phyloP scores from a whole-genome alignment of 1,284 basidiomycete species.

The Sporisorium iseilematis-ciliati region DNA sequence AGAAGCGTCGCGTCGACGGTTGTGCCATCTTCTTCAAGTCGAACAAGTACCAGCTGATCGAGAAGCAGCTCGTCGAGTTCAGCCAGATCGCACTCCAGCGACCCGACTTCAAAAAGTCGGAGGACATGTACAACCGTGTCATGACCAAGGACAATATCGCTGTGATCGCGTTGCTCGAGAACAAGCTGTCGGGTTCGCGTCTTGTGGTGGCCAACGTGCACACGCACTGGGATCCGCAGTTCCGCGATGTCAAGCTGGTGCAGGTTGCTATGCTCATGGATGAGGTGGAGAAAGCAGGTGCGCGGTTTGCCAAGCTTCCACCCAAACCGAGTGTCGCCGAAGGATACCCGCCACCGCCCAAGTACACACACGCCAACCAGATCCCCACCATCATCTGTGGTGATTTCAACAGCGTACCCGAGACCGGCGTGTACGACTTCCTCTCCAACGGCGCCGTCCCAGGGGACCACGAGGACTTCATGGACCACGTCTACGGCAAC shows the following conservation, averaged over 20 bases:
- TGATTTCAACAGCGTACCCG: conserved; percentile 91
- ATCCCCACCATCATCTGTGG: conserved; percentile 93
- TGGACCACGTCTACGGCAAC: conserved; percentile 88
- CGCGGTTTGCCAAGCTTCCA: conserved; percentile 85
- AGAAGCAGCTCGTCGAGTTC: conserved; percentile 95
- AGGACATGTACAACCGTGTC: conserved; percentile 99
- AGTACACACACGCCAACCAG: conserved; percentile 84
- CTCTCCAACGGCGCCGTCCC: conserved; percentile 77
- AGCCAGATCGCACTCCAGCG: conserved; percentile 92
- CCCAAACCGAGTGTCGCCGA: conserved; percentile 73
- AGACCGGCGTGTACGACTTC: conserved; percentile 93
- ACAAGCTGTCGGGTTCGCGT: conserved; percentile 85
- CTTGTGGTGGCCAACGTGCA: conserved; percentile 91
- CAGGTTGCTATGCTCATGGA: conserved; percentile 93
- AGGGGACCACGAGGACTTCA: conserved; percentile 89
- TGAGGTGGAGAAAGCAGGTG: conserved; percentile 88
- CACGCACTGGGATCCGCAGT: conserved; percentile 92
- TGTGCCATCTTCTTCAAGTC: conserved; percentile 97
- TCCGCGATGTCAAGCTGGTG: conserved; percentile 96
- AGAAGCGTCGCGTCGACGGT: conserved; percentile 90
- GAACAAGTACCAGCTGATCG: conserved; percentile 87
- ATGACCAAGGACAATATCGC: conserved; percentile 96
- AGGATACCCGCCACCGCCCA: conserved; percentile 72
- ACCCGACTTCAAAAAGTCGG: conserved; percentile 95
- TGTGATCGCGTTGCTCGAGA: conserved; percentile 87